These are phyloP conservation scores for Agaricus blazei DNA, from an alignment of 768 basidiomycete genomes.

Conservation along the genomic window DNA sequence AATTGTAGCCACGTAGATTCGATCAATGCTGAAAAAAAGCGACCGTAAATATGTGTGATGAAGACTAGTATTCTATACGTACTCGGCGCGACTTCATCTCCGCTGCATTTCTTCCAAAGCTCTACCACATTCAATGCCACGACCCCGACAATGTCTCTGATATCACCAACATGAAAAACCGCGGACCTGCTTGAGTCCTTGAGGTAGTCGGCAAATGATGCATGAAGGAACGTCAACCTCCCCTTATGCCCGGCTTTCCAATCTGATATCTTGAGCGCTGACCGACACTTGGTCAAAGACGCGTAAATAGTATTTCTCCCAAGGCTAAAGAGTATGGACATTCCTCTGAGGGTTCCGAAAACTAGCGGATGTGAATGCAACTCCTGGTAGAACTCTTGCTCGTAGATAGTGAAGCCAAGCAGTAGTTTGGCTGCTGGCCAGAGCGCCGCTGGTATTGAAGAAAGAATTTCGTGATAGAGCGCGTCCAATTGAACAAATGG, in stretches of 20 bases:
- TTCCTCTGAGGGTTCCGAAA: background rate
- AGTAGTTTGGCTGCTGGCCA: background rate
- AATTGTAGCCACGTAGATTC: too few species aligned
- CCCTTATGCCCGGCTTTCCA: background rate
- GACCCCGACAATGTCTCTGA: background rate
- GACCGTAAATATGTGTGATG: too few species aligned
- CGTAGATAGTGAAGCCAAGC: background rate
- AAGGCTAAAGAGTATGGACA: background rate
- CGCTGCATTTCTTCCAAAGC: too few species aligned
- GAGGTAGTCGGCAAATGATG: constrained; percentile 19
- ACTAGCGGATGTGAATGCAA: background rate
- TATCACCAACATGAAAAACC: constrained; percentile 9
- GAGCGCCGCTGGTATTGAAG: background rate
- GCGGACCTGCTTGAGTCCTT: too few species aligned
- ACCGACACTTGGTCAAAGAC: background rate
- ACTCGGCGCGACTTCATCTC: too few species aligned
- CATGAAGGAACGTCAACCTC: constrained; percentile 15
- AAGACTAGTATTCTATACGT: too few species aligned
- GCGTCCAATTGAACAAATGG: background rate
- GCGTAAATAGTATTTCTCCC: too few species aligned
- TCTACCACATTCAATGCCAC: too few species aligned
- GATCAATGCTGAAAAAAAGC: too few species aligned
- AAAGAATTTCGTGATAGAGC: background rate
- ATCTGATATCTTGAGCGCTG: background rate
- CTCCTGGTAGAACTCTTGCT: too few species aligned